Percentiles rank a stretch among this genome's conserved stretches.
Evolutionary conservation across 257 asterid species (phyloP).

Genomic region (Dorcoceras hygrometricum): DNA sequence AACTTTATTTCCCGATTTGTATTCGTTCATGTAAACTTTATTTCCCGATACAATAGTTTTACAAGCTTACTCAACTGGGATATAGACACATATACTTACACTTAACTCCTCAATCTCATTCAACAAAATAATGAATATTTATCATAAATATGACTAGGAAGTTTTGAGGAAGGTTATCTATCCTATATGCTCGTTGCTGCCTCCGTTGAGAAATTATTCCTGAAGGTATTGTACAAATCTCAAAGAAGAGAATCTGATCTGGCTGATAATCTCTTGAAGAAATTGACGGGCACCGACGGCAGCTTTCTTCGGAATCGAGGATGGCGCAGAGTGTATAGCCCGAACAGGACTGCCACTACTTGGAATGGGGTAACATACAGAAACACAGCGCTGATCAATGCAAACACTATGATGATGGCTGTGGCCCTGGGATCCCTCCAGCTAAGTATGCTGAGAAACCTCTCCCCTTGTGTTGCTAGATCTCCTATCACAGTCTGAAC

Average conservation of each 20-base stretch:
- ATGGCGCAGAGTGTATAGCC: conserved; percentile 75
- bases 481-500: conserved; percentile 82
- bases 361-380: conserved; percentile 79
- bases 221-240: conserved; percentile 23
- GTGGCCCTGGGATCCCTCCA: conserved; percentile 99
- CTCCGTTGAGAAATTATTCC: neutral
- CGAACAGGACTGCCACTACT: conserved; percentile 55
- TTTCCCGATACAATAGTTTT: no score
- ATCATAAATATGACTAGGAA: neutral
- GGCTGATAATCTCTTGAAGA: conserved; percentile 93
- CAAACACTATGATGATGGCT: conserved; percentile 51
- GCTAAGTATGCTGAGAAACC: conserved; percentile 69
- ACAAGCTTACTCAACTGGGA: neutral
- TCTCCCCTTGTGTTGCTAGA: conserved; percentile 83
- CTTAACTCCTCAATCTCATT: neutral
- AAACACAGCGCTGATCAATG: conserved; percentile 65
- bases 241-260: conserved; percentile 76
- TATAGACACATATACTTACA: neutral
- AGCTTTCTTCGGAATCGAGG: conserved; percentile 67
- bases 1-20: no score
- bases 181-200: no score
- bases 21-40: no score
- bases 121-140: neutral
- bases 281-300: conserved; percentile 81
- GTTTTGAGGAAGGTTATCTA: no score